Evolutionary conservation across 2,329 filamentous ascomycete species (phyloP), one percentile per base, ranked within the genome.

Genomic region (Parastagonospora nodorum): DNA sequence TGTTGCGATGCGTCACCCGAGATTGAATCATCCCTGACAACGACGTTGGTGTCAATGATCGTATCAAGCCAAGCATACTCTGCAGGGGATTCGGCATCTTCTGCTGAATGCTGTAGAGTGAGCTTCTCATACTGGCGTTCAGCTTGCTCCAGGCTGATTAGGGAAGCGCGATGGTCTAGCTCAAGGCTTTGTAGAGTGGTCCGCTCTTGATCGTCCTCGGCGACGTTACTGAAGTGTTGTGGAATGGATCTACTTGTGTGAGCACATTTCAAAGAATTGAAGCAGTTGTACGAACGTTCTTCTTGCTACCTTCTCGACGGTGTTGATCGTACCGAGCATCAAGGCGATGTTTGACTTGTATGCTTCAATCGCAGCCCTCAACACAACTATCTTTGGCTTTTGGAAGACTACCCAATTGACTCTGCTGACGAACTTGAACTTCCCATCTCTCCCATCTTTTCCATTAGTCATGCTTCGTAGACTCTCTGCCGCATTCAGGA

Each of bases 341-440:
- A 65, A 44, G 2, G 60, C 53, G 30, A 63, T 35, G 16, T 61
- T 62, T 9, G 53, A 60, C 35, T 61, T 60, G 45, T 63, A 62
- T 7, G 62, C 58, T 44, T 65, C 60, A 40, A 63, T 51, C 7
- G 60, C 60, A 3, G 56, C 56, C 38, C 58, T 42, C 14, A 63
- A 28, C 10, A 59, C 45, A 10, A 51, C 24, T 9, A 63, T 58
- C 36, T 58, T 60, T 10, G 58, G 57, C 31, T 63, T 63, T 38
- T 60, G 53, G 35, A 62, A 65, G 3, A 63, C 50, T 4, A 54
- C 57, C 58, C 57, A 60, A 36, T 62, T 56, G 1, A 61, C 31
- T 31, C 51, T 50, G 15, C 48, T 45, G 4, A 59, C 44, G 29
- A 60, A 24, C 2, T 45, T 50, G 36, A 60, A 51, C 24, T 60